Evolutionary conservation across 371 early-diverging fungal species (phyloP), one percentile per base, ranked within the genome.

Genomic region (Conidiobolus incongruus): DNA sequence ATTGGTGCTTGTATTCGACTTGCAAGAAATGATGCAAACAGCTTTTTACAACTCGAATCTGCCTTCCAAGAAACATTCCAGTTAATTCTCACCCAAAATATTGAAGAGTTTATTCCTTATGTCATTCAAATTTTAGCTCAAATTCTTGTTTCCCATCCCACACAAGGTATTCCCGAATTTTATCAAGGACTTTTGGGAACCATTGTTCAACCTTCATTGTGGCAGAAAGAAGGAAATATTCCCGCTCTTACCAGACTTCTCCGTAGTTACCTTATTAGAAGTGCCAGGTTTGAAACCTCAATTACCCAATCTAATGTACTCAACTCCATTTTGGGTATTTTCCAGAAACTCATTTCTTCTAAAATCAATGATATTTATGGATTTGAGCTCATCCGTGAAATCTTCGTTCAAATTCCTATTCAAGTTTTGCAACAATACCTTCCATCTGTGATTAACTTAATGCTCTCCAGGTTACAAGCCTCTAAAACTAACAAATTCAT

Each of bases 81-180:
- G 40, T 68, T 74, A 32, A 77, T 95, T 47, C 68, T 92, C 2
- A 81, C 83, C 10, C 88, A 88, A 52, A 86, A 86, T 48, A 84
- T 66, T 45, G 54, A 63, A 49, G 98, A 97, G 58, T 94, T 90
- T 39, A 77, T 73, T 49, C 94, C 94, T 6, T 97, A 97, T 54
- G 85, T 85, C 4, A 88, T 95, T 69, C 98, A 97, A 61, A 59
- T 97, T 41, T 53, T 93, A 48, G 72, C 90, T 2, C 87, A 83
- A 49, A 59, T 94, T 33, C 57, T 93, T 28, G 70, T 72, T 3
- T 69, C 72, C 46, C 87, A 91, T 52, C 51, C 61, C n/a, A 64
- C 61, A 58, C 2, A 71, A 62, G 1, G 29, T 16, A 11, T 61
- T 93, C 23, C 75, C 93, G 0, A 58, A 55, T 1, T 56, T 75